These are phyloP conservation scores for Colletotrichum liriopes DNA, from an alignment of 2,329 filamentous ascomycete species.

Conservation along the genomic window DNA sequence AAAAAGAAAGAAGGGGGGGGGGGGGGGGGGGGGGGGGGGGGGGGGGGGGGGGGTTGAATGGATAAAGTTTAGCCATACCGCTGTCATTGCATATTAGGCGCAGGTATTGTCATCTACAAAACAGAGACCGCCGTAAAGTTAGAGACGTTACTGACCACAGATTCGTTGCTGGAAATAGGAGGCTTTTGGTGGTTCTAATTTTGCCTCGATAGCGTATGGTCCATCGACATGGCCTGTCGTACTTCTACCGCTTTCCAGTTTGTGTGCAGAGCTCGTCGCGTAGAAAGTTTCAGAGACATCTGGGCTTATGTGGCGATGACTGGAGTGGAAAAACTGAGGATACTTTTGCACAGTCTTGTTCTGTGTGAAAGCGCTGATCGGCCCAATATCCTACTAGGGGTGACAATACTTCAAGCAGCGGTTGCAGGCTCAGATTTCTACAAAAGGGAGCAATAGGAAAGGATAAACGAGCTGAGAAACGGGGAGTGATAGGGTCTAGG, in stretches of 20 bases:
- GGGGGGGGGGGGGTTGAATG: neutral
- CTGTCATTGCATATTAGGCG: neutral
- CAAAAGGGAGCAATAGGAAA: neutral
- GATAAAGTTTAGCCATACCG: neutral
- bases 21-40: neutral
- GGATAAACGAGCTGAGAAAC: neutral
- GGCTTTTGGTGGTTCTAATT: neutral
- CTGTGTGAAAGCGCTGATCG: no score
- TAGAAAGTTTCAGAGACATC: neutral
- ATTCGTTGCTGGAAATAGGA: neutral
- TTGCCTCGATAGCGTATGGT: neutral
- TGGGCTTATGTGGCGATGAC: neutral
- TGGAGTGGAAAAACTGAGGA: no score
- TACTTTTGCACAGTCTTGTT: no score
- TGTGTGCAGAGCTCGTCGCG: neutral
- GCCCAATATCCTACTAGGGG: neutral
- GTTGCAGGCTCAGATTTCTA: neutral
- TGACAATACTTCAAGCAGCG: neutral
- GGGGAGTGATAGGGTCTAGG: neutral
- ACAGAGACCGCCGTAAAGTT: neutral
- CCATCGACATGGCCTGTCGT: neutral
- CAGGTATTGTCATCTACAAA: neutral
- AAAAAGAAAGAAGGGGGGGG: neutral
- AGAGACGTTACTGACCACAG: neutral
- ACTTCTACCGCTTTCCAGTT: neutral